A percentile compares a stretch with the other conserved stretches of the same genome.
phyloP scores from a whole-genome alignment of 1,284 basidiomycete species.

The Austroboletus novae-zelandiae region DNA sequence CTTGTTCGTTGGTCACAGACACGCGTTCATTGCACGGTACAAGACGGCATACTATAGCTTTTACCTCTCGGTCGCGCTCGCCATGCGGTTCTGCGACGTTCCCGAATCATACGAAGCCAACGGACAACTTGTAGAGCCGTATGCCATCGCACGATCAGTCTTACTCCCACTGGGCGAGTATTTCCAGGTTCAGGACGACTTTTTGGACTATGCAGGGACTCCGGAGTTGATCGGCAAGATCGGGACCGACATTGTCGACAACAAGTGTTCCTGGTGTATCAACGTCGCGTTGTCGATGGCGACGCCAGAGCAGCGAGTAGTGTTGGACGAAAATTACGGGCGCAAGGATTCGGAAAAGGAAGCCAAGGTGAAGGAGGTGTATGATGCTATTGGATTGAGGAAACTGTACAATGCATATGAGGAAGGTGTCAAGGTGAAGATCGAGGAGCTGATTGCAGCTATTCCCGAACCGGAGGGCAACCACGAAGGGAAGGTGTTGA shows the following conservation, averaged over 20 bases:
- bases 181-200: slow-evolving; percentile 98
- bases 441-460: slow-evolving; percentile 56
- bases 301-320: slow-evolving; percentile 51
- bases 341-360: slow-evolving; percentile 65
- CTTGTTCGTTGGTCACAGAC: slow-evolving; percentile 44
- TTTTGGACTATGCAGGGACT: slow-evolving; percentile 88
- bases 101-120: slow-evolving; percentile 47
- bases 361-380: slow-evolving; percentile 67
- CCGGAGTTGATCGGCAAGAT: slow-evolving; percentile 96
- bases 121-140: slow-evolving; percentile 51
- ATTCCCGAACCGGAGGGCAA: slow-evolving; percentile 49
- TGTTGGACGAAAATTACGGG: slow-evolving; percentile 85
- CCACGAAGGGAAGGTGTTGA: slow-evolving; percentile 45
- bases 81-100: slow-evolving; percentile 81
- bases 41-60: slow-evolving; percentile 99
- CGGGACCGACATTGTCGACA: slow-evolving; percentile 97
- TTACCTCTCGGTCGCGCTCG: slow-evolving; percentile 96
- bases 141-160: slow-evolving; percentile 80
- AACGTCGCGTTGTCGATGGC: slow-evolving; percentile 82
- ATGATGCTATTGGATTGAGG: slow-evolving; percentile 48
- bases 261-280: slow-evolving; percentile 98
- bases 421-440: slow-evolving; percentile 55
- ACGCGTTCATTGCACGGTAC: slow-evolving; percentile 93
- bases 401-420: slow-evolving; percentile 67
- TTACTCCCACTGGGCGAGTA: slow-evolving; percentile 95